Evolutionary conservation across 1,139 yeast genomes (phyloP).

Genomic region (Blastobotrys proliferans): DNA sequence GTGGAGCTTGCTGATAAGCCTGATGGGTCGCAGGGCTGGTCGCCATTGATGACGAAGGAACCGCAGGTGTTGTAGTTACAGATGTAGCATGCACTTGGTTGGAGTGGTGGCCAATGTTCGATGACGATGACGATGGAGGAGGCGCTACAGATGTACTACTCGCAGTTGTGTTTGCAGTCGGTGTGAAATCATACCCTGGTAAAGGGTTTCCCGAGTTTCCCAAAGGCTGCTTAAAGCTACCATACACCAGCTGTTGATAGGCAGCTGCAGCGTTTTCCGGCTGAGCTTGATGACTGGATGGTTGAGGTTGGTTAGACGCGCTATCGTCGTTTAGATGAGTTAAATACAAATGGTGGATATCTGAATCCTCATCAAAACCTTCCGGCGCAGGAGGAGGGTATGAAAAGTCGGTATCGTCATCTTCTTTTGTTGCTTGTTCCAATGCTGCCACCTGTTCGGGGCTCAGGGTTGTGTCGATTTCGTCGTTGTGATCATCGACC

Average conservation of each 20-base stretch:
- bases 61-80: not conserved
- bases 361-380: slow-evolving; percentile 13
- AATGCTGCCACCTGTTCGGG: slow-evolving; percentile 9
- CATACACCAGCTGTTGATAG: slow-evolving; percentile 12
- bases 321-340: slow-evolving; percentile 8
- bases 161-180: not conserved
- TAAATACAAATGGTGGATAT: slow-evolving; percentile 22
- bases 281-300: not conserved
- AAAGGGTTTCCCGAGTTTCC: slow-evolving; percentile 9
- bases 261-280: slow-evolving; percentile 13
- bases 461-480: not conserved
- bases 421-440: slow-evolving; percentile 3
- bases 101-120: not conserved
- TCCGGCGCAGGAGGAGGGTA: slow-evolving; percentile 18
- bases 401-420: slow-evolving; percentile 6
- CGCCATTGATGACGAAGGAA: not conserved
- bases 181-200: slow-evolving; percentile 11
- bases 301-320: not conserved
- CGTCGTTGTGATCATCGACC: slow-evolving; percentile 1
- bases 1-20: too few species aligned
- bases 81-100: not conserved
- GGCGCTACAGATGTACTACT: not conserved
- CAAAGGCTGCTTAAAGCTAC: slow-evolving; percentile 10
- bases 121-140: not conserved
- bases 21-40: not conserved